These are phyloP conservation scores for Zygosaccharomyces rouxii DNA, from an alignment of 805 yeast genomes.

Conservation along the genomic window DNA sequence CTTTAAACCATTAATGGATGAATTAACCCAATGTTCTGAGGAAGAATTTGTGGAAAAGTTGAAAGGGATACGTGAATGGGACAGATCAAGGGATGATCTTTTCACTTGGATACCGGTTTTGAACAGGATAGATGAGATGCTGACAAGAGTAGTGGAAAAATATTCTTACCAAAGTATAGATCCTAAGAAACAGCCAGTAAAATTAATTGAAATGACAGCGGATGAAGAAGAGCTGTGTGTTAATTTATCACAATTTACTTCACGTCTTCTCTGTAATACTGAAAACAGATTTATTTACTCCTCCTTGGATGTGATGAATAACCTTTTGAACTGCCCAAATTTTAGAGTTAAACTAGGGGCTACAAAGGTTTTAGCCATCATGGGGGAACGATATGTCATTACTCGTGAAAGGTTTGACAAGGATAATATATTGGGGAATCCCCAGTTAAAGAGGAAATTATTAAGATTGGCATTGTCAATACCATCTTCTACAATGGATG, in stretches of 20 bases:
- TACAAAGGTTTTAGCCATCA: slow-evolving; percentile 52
- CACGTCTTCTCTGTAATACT: slow-evolving; percentile 62
- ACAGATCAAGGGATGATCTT: slow-evolving; percentile 62
- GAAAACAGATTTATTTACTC: slow-evolving; percentile 62
- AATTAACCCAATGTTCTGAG: slow-evolving; percentile 37
- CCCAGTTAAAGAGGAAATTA: slow-evolving; percentile 42
- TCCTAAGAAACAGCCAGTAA: slow-evolving; percentile 44
- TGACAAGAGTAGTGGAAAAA: slow-evolving; percentile 50
- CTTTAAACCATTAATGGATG: slow-evolving; percentile 37
- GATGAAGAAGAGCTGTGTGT: slow-evolving; percentile 47
- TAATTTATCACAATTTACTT: slow-evolving; percentile 57
- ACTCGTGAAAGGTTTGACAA: slow-evolving; percentile 31
- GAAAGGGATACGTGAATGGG: slow-evolving; percentile 45
- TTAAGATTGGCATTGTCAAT: slow-evolving; percentile 50
- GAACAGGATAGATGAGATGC: slow-evolving; percentile 66
- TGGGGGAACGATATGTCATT: slow-evolving; percentile 57
- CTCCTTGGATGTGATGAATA: slow-evolving; percentile 57
- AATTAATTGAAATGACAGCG: slow-evolving; percentile 41
- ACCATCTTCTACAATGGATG: slow-evolving; percentile 46
- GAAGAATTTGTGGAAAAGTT: slow-evolving; percentile 41
- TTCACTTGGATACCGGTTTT: slow-evolving; percentile 73
- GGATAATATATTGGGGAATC: slow-evolving; percentile 23
- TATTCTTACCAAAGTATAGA: slow-evolving; percentile 38
- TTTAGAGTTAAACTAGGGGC: slow-evolving; percentile 56
- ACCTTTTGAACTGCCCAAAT: slow-evolving; percentile 55